A percentile compares a stretch with the other conserved stretches of the same genome.
These are phyloP conservation scores for Raddia distichophylla DNA, from an alignment of 176 grass and related monocot genomes.

Conservation along the genomic window DNA sequence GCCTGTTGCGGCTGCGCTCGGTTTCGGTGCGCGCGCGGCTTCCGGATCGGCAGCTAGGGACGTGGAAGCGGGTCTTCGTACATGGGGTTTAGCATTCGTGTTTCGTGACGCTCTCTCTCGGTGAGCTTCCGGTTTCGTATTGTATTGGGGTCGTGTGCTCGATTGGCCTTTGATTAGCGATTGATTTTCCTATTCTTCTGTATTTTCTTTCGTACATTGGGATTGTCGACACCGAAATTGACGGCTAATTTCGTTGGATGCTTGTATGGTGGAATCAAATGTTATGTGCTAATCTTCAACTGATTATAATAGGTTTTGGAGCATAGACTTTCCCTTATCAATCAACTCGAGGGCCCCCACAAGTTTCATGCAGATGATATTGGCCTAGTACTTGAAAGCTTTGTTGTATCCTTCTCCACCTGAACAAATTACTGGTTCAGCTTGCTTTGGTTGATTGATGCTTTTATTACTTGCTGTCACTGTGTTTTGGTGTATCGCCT, in stretches of 20 bases:
- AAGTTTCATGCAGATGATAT: slow-evolving; percentile 46
- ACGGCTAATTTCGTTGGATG: background rate
- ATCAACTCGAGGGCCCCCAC: slow-evolving; percentile 59
- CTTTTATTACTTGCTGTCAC: slow-evolving; percentile 13
- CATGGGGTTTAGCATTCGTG: background rate
- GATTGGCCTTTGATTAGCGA: background rate
- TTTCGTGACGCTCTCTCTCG: background rate
- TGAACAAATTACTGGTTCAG: background rate
- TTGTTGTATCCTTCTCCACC: slow-evolving; percentile 64
- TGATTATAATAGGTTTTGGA: slow-evolving; percentile 66
- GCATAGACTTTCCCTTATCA: slow-evolving; percentile 62
- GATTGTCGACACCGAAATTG: background rate
- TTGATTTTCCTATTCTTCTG: background rate
- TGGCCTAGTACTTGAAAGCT: slow-evolving; percentile 52
- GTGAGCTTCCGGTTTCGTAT: background rate
- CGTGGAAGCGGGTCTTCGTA: background rate
- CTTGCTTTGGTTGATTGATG: background rate
- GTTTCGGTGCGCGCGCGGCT: background rate
- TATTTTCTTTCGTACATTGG: background rate
- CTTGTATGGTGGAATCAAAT: background rate
- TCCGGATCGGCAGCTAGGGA: background rate
- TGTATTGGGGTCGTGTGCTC: background rate
- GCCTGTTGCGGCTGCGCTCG: background rate
- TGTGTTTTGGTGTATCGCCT: slow-evolving; percentile 33
- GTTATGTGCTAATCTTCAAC: background rate